Conservation (phyloP, 352 stramenopile genomes). For the Phytophthora cactorum region DNA sequence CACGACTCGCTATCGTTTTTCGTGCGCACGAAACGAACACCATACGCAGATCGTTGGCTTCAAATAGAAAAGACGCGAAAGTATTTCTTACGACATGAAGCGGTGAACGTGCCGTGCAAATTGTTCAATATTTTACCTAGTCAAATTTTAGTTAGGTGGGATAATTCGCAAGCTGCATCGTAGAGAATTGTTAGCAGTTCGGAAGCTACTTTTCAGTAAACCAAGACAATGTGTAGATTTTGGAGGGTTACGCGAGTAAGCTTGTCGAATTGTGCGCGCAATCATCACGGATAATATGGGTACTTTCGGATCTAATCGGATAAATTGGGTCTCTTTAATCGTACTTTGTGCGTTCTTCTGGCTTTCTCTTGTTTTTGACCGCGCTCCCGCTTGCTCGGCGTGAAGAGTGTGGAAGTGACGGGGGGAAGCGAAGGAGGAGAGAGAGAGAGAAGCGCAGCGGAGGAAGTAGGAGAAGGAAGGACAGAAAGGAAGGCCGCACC, state of each 20-base stretch:
- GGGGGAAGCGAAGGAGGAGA: slow-evolving; percentile 34
- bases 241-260: too few species aligned
- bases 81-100: not conserved
- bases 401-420: slow-evolving; percentile 52
- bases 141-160: too few species aligned
- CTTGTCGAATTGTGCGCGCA: too few species aligned
- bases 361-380: slow-evolving; percentile 21
- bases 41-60: not conserved
- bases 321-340: not conserved
- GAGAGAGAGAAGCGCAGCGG: slow-evolving; percentile 9
- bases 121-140: not conserved
- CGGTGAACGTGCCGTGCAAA: not conserved
- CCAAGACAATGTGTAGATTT: too few species aligned
- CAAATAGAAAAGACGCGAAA: slow-evolving; percentile 3
- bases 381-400: slow-evolving; percentile 4
- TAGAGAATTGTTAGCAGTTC: too few species aligned
- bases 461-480: slow-evolving; percentile 8
- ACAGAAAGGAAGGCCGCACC: slow-evolving; percentile 12
- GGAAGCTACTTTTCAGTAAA: too few species aligned
- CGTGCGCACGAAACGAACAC: slow-evolving; percentile 1
- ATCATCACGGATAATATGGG: too few species aligned
- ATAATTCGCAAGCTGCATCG: not conserved
- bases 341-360: slow-evolving; percentile 32
- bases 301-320: not conserved
- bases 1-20: not conserved